Evolutionary conservation across 352 stramenopile genomes (phyloP), one percentile per base, ranked within the genome.

Genomic region (Globisporangium polare): DNA sequence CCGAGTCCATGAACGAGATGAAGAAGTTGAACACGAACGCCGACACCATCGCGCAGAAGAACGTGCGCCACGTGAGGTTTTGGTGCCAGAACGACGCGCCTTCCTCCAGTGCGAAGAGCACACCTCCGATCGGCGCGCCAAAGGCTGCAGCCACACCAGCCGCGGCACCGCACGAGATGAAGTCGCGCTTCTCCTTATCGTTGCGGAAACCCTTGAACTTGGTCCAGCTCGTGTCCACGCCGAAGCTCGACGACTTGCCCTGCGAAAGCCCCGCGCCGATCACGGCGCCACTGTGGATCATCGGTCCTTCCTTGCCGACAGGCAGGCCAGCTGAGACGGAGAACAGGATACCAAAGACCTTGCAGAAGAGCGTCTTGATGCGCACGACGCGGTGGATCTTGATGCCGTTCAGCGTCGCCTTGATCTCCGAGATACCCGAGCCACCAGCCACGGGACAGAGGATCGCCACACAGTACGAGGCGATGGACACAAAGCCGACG

Each of bases 41-140:
- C 2, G 87, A 83, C 26, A 81, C 89, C 92, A 99, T 98, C 13
- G 96, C 94, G 71, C 95, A 98, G 68, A 99, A 98, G 65, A 99
- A 98, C 10, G 91, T 96, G 52, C 96, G 80, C 97, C 97, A 99
- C 22, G 97, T 99, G 13, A 99, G 82, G 63, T 97, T 98, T 52
- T 98, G 97, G 52, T 96, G 96, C 97, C 97, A 99, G 75, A 99
- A 99, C 15, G 92, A 98, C 5, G 97, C 94, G 43, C 96, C 96
- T 79, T 99, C 97, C 73, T 99, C 97, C 8, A 99, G 71, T 13
- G 89, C 92, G 61, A 99, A 99, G 15, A 99, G 63, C 46, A 99
- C 96, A 51, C 97, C 97, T 49, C 97, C 97, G 58, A 99, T 99
- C 1, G 97, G 97, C 10, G 97, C 96, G 22, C 94, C 95, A 62